Conservation (phyloP, 139 green algal genomes). For the Chlorella sp. region DNA sequence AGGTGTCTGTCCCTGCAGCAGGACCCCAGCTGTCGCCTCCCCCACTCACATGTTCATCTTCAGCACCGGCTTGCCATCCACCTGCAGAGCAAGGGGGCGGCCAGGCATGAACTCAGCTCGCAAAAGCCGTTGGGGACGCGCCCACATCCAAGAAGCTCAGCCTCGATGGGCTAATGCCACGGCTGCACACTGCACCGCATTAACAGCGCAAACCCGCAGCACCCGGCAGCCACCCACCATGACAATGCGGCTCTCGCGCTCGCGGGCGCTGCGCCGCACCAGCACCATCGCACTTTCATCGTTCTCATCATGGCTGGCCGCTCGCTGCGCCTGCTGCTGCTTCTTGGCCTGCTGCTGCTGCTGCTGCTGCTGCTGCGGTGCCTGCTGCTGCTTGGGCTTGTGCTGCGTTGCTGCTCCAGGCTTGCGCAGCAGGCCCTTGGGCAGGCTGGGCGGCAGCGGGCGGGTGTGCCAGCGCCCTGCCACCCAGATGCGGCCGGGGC, state of each 20-base stretch:
- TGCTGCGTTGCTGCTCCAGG: background rate
- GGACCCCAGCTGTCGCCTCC: too few species aligned
- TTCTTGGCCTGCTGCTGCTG: background rate
- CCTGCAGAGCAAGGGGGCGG: constrained; percentile 28
- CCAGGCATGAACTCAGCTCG: background rate
- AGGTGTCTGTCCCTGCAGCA: too few species aligned
- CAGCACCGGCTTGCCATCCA: constrained; percentile 69
- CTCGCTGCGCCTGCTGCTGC: background rate
- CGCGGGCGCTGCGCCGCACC: constrained; percentile 9
- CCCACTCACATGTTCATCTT: constrained; percentile 59
- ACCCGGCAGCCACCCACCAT: background rate
- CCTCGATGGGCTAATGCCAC: too few species aligned
- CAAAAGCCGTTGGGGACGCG: too few species aligned
- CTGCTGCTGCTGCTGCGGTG: background rate
- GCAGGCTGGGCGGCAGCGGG: constrained; percentile 10
- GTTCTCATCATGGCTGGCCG: background rate
- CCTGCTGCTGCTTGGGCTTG: background rate
- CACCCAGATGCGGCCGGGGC: background rate
- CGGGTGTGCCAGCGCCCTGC: background rate
- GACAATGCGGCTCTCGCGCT: background rate
- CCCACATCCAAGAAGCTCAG: too few species aligned
- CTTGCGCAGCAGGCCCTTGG: background rate
- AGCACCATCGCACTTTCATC: background rate
- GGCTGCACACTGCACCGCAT: too few species aligned
- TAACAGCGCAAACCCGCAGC: too few species aligned